phyloP scores from a whole-genome alignment of 2,329 filamentous ascomycete species.

The Penicillium nordicum region DNA sequence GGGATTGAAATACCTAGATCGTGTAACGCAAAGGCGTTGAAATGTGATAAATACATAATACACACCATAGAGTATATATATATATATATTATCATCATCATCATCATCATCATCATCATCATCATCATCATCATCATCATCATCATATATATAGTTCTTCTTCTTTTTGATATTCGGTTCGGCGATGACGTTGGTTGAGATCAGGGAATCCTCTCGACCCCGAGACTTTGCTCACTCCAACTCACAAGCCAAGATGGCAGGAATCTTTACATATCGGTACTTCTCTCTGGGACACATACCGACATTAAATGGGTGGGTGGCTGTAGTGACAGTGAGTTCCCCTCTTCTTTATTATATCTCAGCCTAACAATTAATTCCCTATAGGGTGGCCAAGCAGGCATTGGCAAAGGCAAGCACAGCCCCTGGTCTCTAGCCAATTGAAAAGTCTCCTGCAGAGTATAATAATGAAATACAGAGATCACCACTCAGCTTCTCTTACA shows the following conservation, averaged over 20 bases:
- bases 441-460: neutral
- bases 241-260: constrained; percentile 20
- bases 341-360: neutral
- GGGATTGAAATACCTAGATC: constrained; percentile 8
- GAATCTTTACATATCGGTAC: constrained; percentile 26
- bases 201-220: neutral
- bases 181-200: neutral
- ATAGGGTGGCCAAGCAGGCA: constrained; percentile 31
- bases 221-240: neutral
- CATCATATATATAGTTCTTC: too few species aligned
- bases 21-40: constrained; percentile 9
- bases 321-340: constrained; percentile 28
- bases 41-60: constrained; percentile 6
- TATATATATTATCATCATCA: neutral
- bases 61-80: constrained; percentile 1
- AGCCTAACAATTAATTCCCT: neutral
- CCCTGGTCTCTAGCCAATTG: neutral
- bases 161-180: too few species aligned
- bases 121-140: too few species aligned
- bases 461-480: constrained; percentile 21
- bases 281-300: constrained; percentile 30
- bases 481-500: constrained; percentile 32
- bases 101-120: too few species aligned
- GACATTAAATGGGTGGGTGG: constrained; percentile 26
- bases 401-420: constrained; percentile 24